These are phyloP conservation scores for Litchi chinensis DNA, from an alignment of 345 rosid genomes.

Conservation along the genomic window DNA sequence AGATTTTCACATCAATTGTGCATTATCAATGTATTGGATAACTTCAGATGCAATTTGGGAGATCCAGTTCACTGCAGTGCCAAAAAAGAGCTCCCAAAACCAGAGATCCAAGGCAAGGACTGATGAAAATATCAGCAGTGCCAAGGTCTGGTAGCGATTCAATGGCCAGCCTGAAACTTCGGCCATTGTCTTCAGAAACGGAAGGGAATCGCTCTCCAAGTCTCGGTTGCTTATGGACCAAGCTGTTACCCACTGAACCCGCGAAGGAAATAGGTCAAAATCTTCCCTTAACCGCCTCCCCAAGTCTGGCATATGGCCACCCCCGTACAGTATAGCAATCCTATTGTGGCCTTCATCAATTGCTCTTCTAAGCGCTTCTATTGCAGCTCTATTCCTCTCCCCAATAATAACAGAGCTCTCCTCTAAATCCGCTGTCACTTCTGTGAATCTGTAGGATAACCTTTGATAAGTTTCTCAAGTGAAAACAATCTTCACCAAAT, in stretches of 20 bases:
- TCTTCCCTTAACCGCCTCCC: slow-evolving; percentile 81
- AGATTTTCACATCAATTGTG: slow-evolving; percentile 36
- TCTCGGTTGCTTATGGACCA: slow-evolving; percentile 80
- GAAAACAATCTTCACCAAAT: neutral
- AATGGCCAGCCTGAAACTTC: slow-evolving; percentile 81
- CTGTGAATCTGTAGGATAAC: slow-evolving; percentile 60
- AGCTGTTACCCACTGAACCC: slow-evolving; percentile 83
- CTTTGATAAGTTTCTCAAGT: slow-evolving; percentile 2
- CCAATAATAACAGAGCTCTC: slow-evolving; percentile 86
- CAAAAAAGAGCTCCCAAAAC: slow-evolving; percentile 84
- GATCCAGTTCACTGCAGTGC: slow-evolving; percentile 58
- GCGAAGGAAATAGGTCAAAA: slow-evolving; percentile 64
- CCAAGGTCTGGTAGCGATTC: slow-evolving; percentile 85
- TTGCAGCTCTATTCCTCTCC: slow-evolving; percentile 82
- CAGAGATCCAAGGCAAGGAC: slow-evolving; percentile 86
- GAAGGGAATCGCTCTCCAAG: slow-evolving; percentile 49
- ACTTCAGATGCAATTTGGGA: slow-evolving; percentile 49
- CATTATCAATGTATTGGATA: slow-evolving; percentile 39
- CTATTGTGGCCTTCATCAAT: slow-evolving; percentile 67
- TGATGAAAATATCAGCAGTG: slow-evolving; percentile 69
- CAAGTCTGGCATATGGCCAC: slow-evolving; percentile 99
- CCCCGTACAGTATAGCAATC: slow-evolving; percentile 83
- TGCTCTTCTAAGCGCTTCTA: slow-evolving; percentile 64
- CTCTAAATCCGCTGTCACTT: slow-evolving; percentile 72
- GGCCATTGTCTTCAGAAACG: slow-evolving; percentile 68